Evolutionary conservation across 306 rosid genomes (phyloP), one percentile per base, ranked within the genome.

Genomic region (Parietaria judaica): DNA sequence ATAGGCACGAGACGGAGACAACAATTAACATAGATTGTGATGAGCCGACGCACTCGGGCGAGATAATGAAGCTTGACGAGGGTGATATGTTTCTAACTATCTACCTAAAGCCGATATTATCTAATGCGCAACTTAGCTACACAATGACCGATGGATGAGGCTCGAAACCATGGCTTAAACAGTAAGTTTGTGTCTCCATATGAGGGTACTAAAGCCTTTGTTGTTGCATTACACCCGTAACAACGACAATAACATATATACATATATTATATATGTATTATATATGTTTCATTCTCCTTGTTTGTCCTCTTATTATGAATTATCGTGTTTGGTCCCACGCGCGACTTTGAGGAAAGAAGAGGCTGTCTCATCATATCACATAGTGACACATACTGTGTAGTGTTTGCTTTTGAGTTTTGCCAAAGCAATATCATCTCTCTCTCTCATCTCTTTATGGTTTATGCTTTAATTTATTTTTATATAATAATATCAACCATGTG

Each of bases 221-320:
- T 73, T 80, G 86, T 69, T 73, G 92, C 82, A 63, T 70, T 77
- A 38, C 72, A 66, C 73, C 81, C 68, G 76, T 74, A 60, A 58
- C 39, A 47, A 3, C 23, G 39, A 23, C 55, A 52, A 3, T 13
- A 17, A 23, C 55, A 52, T 45, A 3, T 41, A 41, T 41, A 41
- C 3, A 41, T 41, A 5, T 5, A 39, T 39, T 7, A 41, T 8
- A 5, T 41, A 49, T 9, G 1, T 4, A 49, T 49, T 2, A 1
- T n/a, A 49, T 49, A 0, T 23, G 31, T 23, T 13, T 41, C 5
- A 11, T 46, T 38, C 51, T 60, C 35, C 34, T 17, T 51, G 36
- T 17, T 23, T 53, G 17, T 34, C 66, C 46, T 54, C 13, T 49
- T 49, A 49, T 49, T 1, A 49, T 49, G 13, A 48, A 8, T 13